A percentile compares a stretch with the other conserved stretches of the same genome.
Conservation (phyloP, 1,284 basidiomycete species). For the Porodaedalea pini region DNA sequence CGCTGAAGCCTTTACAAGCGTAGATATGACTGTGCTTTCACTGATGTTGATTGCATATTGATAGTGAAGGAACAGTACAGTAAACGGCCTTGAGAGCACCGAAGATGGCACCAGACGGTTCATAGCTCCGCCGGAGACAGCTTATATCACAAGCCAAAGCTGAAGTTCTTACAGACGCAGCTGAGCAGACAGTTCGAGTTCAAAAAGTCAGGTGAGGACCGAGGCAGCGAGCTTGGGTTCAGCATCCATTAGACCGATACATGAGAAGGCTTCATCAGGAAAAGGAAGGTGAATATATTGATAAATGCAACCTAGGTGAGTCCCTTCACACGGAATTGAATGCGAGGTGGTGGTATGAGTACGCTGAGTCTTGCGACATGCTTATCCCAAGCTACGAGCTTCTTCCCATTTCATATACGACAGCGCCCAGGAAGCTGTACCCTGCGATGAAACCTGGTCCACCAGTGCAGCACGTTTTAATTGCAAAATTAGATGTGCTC, state of each 20-base stretch:
- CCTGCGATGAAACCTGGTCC: slow-evolving; percentile 47
- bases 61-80: slow-evolving; percentile 29
- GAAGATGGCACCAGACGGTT: slow-evolving; percentile 26
- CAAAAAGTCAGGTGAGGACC: slow-evolving; percentile 29
- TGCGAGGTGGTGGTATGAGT: slow-evolving; percentile 42
- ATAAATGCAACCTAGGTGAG: slow-evolving; percentile 40
- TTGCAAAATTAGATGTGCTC: slow-evolving; percentile 36
- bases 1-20: slow-evolving; percentile 26
- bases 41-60: slow-evolving; percentile 33
- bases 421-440: slow-evolving; percentile 47
- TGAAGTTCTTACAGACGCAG: slow-evolving; percentile 28
- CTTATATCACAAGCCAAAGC: slow-evolving; percentile 30
- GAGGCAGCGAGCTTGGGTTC: slow-evolving; percentile 23
- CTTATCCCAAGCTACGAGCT: slow-evolving; percentile 35
- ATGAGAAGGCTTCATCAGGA: slow-evolving; percentile 28
- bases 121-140: slow-evolving; percentile 28
- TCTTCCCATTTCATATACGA: slow-evolving; percentile 44
- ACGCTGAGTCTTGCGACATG: slow-evolving; percentile 40
- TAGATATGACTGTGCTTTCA: slow-evolving; percentile 30
- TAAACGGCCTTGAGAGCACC: slow-evolving; percentile 30
- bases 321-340: slow-evolving; percentile 41
- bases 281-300: slow-evolving; percentile 33
- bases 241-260: slow-evolving; percentile 19
- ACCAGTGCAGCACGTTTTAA: slow-evolving; percentile 35
- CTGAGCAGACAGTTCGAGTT: slow-evolving; percentile 26